Conservation (phyloP, 176 grass and related monocot genomes). For the Oryza australiensis region DNA sequence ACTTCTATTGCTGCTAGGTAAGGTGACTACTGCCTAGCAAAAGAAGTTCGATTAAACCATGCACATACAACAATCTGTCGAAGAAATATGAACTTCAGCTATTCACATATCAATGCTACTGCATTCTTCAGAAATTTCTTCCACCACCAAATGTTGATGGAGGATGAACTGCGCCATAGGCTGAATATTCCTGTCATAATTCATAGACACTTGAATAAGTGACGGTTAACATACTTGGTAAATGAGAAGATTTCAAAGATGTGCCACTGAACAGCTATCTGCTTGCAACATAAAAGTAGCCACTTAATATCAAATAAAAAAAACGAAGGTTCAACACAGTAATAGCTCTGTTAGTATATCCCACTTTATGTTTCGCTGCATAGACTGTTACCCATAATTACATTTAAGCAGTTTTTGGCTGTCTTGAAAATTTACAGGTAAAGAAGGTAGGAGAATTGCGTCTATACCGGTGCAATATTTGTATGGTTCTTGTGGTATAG, state of each 20-base stretch:
- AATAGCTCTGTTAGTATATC: background rate
- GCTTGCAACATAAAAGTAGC: background rate
- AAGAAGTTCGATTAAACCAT: background rate
- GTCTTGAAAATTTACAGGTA: background rate
- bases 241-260: background rate
- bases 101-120: slow-evolving; percentile 34
- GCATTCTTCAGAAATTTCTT: slow-evolving; percentile 50
- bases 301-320: background rate
- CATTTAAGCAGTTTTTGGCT: background rate
- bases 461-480: background rate
- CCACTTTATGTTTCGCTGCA: background rate
- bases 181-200: slow-evolving; percentile 44
- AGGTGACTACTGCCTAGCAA: background rate
- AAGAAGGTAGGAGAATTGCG: background rate
- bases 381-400: background rate
- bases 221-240: background rate
- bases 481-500: background rate
- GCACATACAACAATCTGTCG: slow-evolving; percentile 38
- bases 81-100: slow-evolving; percentile 29
- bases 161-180: slow-evolving; percentile 37
- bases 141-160: slow-evolving; percentile 38
- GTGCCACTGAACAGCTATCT: background rate
- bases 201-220: background rate
- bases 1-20: slow-evolving; percentile 17
- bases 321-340: slow-evolving; percentile 8